Evolutionary conservation across 2,329 filamentous ascomycete genomes (phyloP), one percentile per base, ranked within the genome.

Genomic region (Coniella lustricola): DNA sequence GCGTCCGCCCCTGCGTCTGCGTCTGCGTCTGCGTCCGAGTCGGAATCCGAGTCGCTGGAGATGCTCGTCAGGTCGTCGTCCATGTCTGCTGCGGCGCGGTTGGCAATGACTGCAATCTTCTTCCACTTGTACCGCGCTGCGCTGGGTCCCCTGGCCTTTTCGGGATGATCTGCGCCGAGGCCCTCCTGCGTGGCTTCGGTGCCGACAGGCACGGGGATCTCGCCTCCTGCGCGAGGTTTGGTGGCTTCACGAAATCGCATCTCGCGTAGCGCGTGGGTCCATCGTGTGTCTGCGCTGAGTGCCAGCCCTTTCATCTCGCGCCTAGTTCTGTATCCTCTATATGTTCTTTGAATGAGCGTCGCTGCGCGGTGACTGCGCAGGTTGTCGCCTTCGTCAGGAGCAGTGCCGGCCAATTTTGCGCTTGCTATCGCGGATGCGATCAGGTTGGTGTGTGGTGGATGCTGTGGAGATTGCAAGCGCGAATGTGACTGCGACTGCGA

Each of bases 241-340:
- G 67, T 76, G 34, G 73, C 58, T 46, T 75, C 67, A n/a, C 73
- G 70, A 65, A 76, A 79, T 55, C 73, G 74, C 7, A 71, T 71
- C 53, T 82, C 81, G 18, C 72, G 68, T 9, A 81, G 67, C 47
- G 86, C 84, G 59, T 87, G 80, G 10, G 79, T 69, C 85, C 85
- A 90, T 57, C 86, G 72, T 25, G 82, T 81, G 25, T 74, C 78
- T n/a, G 86, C 76, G 62, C 86, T 77, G 31, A 94, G 63, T 2
- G 77, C 77, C 55, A 84, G 71, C 0, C 88, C 88, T 35, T 77
- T 65, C 57, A 93, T 71, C 62, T 88, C 82, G 41, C 88, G 71
- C 37, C 88, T 76, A 42, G 79, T 75, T 46, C 85, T 76, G 64
- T 94, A 87, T 5, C 88, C 87, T 31, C 89, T 76, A 62, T 90